A percentile compares a stretch with the other conserved stretches of the same genome.
These are phyloP conservation scores for Penicillium crustosum DNA, from an alignment of 2,329 filamentous ascomycete species.

Conservation along the genomic window DNA sequence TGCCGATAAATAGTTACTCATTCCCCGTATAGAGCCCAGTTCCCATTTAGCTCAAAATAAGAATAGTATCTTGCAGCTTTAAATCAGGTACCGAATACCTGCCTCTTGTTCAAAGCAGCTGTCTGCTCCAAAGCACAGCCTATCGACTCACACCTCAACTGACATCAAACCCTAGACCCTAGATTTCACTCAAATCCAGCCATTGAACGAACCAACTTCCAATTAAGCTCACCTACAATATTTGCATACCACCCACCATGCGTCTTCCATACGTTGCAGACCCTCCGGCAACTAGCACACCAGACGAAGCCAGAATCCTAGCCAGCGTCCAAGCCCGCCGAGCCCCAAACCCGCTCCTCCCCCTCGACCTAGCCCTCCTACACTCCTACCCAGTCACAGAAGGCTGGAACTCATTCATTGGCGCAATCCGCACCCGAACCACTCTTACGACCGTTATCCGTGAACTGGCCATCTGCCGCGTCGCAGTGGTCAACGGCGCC, in stretches of 20 bases:
- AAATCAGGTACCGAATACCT: background rate
- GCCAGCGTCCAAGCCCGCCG: slow-evolving; percentile 53
- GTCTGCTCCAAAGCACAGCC: background rate
- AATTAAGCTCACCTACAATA: background rate
- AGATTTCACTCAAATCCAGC: slow-evolving; percentile 1
- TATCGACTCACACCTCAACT: background rate
- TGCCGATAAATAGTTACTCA: slow-evolving; percentile 16
- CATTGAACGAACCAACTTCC: background rate
- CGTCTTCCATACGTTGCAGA: slow-evolving; percentile 56
- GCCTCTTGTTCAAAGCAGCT: background rate
- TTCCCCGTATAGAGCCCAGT: background rate
- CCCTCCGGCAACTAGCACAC: slow-evolving; percentile 48
- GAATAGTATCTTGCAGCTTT: background rate
- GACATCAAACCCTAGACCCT: background rate
- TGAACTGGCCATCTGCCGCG: slow-evolving; percentile 77
- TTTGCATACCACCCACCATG: slow-evolving; percentile 39
- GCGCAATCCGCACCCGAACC: slow-evolving; percentile 55
- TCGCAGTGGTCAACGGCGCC: slow-evolving; percentile 75
- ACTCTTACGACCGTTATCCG: slow-evolving; percentile 56
- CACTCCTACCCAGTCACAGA: slow-evolving; percentile 57
- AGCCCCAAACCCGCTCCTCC: slow-evolving; percentile 51
- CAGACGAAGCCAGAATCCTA: slow-evolving; percentile 53
- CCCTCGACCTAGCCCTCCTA: slow-evolving; percentile 55
- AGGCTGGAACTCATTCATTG: slow-evolving; percentile 60
- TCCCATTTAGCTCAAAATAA: background rate